Evolutionary conservation across 257 asterid species (phyloP).

Genomic region (Penstemon eatonii): DNA sequence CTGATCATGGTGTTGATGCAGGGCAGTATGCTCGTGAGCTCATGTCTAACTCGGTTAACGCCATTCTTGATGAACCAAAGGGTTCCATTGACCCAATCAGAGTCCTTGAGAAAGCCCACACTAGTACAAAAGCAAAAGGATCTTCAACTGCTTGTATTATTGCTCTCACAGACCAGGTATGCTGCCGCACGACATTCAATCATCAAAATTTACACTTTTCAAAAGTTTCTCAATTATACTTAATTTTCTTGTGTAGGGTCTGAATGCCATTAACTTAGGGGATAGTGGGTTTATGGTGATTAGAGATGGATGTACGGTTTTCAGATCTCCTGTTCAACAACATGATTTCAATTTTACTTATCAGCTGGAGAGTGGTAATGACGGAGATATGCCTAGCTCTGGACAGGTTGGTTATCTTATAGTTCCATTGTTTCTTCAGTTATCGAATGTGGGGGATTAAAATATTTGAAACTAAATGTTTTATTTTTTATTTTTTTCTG

Average conservation of each 20-base stretch:
- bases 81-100: slow-evolving; percentile 82
- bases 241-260: slow-evolving; percentile 52
- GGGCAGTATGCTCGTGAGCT: slow-evolving; percentile 91
- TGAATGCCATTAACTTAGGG: slow-evolving; percentile 86
- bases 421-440: neutral
- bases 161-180: slow-evolving; percentile 86
- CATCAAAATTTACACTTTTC: slow-evolving; percentile 3
- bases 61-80: slow-evolving; percentile 75
- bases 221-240: neutral
- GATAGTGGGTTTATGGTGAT: slow-evolving; percentile 97
- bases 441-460: no score
- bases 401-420: slow-evolving; percentile 66
- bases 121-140: slow-evolving; percentile 69
- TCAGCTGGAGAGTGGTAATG: slow-evolving; percentile 81
- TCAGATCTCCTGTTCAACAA: slow-evolving; percentile 89
- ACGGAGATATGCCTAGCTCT: slow-evolving; percentile 89
- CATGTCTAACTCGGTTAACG: slow-evolving; percentile 74
- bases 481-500: neutral
- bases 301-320: slow-evolving; percentile 80
- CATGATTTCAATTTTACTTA: slow-evolving; percentile 93
- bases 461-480: no score
- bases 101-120: slow-evolving; percentile 86
- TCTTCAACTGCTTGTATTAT: slow-evolving; percentile 95
- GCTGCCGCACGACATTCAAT: neutral
- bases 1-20: slow-evolving; percentile 80